These are phyloP conservation scores for Boletellus ananas DNA, from an alignment of 768 basidiomycete species.

Conservation along the genomic window DNA sequence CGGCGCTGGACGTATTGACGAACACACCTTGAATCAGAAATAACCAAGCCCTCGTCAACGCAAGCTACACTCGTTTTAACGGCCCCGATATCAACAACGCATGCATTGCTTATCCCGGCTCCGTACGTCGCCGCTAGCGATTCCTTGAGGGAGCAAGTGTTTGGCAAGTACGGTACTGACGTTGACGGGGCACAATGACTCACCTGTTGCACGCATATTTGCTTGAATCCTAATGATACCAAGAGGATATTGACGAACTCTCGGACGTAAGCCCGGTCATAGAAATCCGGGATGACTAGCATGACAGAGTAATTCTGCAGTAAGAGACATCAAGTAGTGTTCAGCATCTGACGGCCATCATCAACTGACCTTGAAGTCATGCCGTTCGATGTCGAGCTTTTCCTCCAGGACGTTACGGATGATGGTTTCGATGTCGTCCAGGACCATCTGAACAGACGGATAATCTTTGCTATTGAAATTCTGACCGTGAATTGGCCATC, in stretches of 20 bases:
- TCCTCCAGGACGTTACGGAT: conserved; percentile 59
- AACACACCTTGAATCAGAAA: conserved; percentile 78
- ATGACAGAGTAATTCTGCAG: conserved; percentile 80
- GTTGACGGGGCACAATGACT: neutral
- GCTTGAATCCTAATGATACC: conserved; percentile 84
- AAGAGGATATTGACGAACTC: conserved; percentile 73
- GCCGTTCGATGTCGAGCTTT: conserved; percentile 48
- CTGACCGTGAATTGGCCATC: conserved; percentile 79
- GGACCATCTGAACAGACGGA: conserved; percentile 57
- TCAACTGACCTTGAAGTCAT: conserved; percentile 57
- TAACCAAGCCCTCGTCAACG: conserved; percentile 89
- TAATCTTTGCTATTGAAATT: conserved; percentile 85
- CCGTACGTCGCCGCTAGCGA: conserved; percentile 92
- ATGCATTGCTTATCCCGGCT: conserved; percentile 91
- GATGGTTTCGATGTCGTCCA: conserved; percentile 77
- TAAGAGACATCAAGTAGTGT: neutral
- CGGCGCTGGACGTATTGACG: neutral
- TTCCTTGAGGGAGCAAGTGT: conserved; percentile 50
- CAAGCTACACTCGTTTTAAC: conserved; percentile 81
- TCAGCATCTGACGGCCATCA: neutral
- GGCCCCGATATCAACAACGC: conserved; percentile 94
- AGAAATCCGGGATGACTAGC: conserved; percentile 89
- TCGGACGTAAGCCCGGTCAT: conserved; percentile 79
- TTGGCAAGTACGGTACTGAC: neutral
- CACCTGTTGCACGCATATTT: conserved; percentile 89